Evolutionary conservation across 2,329 filamentous ascomycete genomes (phyloP), one percentile per base, ranked within the genome.

Genomic region (Berkeleyomyces rouxiae): DNA sequence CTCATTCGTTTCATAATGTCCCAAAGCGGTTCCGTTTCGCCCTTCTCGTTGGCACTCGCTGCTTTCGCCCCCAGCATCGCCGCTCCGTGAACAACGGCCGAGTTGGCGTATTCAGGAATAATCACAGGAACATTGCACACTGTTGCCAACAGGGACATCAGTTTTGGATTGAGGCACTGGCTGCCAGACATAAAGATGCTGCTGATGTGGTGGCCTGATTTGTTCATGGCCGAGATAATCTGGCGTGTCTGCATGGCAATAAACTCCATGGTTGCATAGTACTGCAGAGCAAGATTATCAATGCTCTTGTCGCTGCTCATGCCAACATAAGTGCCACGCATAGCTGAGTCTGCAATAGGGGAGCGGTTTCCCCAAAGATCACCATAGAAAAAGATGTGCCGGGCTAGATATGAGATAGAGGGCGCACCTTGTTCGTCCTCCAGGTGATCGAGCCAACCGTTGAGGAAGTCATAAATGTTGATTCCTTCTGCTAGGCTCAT

Each of bases 111-210:
- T 60, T 87, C 82, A 0, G 93, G 93, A 63, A 97, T 95, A 44
- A 96, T 77, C 23, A 99, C 92, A 1, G 92, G 92, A 85, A 96
- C 91, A 68, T 84, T 80, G 74, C 92, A 97, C 0, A 87, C 87
- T 0, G 91, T 93, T 11, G 93, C 90, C 68, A 99, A 87, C 13
- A 99, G 82, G 64, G 84, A 81, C 86, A 99, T 96, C 62, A 99
- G 79, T 65, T 97, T 83, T 42, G 86, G 83, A 74, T 99, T 99
- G 75, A 96, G 91, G 78, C 93, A 99, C 73, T 97, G 93, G 9
- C 89, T 95, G 65, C 93, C 93, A 3, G 90, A 96, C 93, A 99
- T 97, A 82, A 97, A 99, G 74, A 99, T 96, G 66, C 87, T 92
- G 59, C 81, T 84, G 72, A 99, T 91, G 68, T 82, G 78, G 75